Conservation (phyloP, 352 stramenopile species). For the Globisporangium okanoganense region DNA sequence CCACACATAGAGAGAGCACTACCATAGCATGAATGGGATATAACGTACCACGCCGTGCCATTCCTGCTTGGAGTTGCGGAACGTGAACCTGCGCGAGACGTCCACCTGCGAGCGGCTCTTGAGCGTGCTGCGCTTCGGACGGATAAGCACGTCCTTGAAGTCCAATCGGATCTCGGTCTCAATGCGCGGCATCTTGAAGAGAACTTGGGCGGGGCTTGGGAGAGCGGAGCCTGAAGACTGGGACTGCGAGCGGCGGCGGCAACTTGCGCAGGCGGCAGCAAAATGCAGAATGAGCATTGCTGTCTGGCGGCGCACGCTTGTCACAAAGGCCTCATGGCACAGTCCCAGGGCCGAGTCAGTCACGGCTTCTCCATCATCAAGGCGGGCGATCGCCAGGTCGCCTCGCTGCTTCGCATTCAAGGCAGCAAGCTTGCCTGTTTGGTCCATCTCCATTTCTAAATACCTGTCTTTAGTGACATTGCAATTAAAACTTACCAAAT, state of each 20-base stretch:
- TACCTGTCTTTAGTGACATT: neutral
- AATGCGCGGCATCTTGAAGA: slow-evolving; percentile 74
- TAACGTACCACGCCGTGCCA: slow-evolving; percentile 63
- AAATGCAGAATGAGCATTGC: slow-evolving; percentile 26
- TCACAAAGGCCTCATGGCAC: neutral
- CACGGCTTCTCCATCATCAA: neutral
- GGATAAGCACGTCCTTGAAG: slow-evolving; percentile 94
- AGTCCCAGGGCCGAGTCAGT: neutral
- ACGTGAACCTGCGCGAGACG: slow-evolving; percentile 63
- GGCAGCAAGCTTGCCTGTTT: neutral
- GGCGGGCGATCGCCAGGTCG: slow-evolving; percentile 5
- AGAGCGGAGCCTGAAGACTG: neutral
- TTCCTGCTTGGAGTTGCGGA: slow-evolving; percentile 74
- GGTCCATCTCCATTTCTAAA: neutral
- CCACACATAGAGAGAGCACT: neutral
- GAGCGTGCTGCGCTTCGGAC: slow-evolving; percentile 90
- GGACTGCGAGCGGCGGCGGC: slow-evolving; percentile 12
- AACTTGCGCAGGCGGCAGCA: slow-evolving; percentile 29
- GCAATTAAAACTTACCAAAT: neutral
- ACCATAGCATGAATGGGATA: neutral
- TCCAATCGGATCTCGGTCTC: slow-evolving; percentile 90
- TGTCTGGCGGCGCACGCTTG: neutral
- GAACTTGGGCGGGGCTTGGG: neutral
- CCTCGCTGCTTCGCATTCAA: slow-evolving; percentile 4
- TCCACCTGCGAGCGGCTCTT: slow-evolving; percentile 86